phyloP scores from a whole-genome alignment of 331 rosid genomes.

The Phaseolus coccineus region DNA sequence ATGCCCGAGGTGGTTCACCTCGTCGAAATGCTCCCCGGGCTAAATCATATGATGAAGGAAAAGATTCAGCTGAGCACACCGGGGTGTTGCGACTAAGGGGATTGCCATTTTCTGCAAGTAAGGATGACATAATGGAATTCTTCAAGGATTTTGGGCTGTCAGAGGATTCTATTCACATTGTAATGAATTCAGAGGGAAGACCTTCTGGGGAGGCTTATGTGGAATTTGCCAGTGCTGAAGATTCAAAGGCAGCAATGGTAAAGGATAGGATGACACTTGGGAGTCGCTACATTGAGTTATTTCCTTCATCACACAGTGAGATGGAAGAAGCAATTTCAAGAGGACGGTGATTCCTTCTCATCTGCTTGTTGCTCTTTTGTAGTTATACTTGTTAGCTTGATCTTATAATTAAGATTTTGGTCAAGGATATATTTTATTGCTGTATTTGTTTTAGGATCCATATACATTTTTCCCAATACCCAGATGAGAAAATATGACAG shows the following conservation, averaged over 20 bases:
- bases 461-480: constrained; percentile 22
- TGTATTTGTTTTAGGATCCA: constrained; percentile 41
- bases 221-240: constrained; percentile 77
- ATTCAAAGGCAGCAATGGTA: constrained; percentile 87
- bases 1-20: constrained; percentile 79
- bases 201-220: constrained; percentile 95
- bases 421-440: constrained; percentile 14
- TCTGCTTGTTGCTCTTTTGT: constrained; percentile 38
- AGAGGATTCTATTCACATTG: constrained; percentile 66
- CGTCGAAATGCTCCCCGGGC: constrained; percentile 70
- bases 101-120: constrained; percentile 86
- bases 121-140: constrained; percentile 85
- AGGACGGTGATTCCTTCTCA: constrained; percentile 67
- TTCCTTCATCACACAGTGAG: constrained; percentile 76
- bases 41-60: constrained; percentile 76
- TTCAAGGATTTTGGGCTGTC: constrained; percentile 71
- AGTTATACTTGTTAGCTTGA: constrained; percentile 43
- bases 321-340: constrained; percentile 82
- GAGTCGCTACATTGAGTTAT: constrained; percentile 86
- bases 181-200: constrained; percentile 88
- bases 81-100: constrained; percentile 88
- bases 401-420: constrained; percentile 42
- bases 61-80: constrained; percentile 87
- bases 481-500: constrained; percentile 32
- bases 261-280: constrained; percentile 97